Evolutionary conservation across 306 rosid genomes (phyloP), one percentile per base, ranked within the genome.

Genomic region (Cotoneaster glaucophyllus): DNA sequence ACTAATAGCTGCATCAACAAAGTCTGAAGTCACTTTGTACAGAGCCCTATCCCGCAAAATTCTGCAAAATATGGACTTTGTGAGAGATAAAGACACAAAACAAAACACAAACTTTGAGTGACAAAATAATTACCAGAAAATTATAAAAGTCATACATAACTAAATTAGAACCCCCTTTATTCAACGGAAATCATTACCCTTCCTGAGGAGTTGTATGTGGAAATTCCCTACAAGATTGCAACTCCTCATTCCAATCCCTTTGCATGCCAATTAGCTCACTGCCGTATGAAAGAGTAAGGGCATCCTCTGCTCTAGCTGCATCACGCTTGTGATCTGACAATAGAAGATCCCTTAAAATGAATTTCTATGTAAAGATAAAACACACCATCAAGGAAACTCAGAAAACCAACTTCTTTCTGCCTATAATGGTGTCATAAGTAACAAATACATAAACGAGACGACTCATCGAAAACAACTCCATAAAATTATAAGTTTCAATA

Each of bases 211-310:
- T 86, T 64, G 86, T 79, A 82, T 89, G 96, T 25, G 99, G 96
- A 84, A 96, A 96, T 82, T 96, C 99, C 64, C 99, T 90, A 81
- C 99, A 96, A 61, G 99, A 90, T 79, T 96, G 99, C 88, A 96
- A 80, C 87, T 96, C 99, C 84, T 96, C 99, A 83, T 96, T 96
- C 99, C 99, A 96, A 87, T 96, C 99, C 80, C 99, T 87, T 85
- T 89, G 98, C 99, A 92, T 96, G 74, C 99, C 99, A 80, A 92
- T 96, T 66, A 96, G 86, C 90, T 96, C 99, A 79, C 93, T 92
- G 34, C 97, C 99, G 68, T 88, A 96, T 29, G 96, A 84, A 70
- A 96, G 99, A 78, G 95, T 87, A 71, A 96, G 86, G 24, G 97
- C 86, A 81, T 89, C 92, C 84, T 96, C 99, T 58, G 99, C 99